Conservation (phyloP, 2,329 filamentous ascomycete genomes). For the Diplodia scrobiculata region DNA sequence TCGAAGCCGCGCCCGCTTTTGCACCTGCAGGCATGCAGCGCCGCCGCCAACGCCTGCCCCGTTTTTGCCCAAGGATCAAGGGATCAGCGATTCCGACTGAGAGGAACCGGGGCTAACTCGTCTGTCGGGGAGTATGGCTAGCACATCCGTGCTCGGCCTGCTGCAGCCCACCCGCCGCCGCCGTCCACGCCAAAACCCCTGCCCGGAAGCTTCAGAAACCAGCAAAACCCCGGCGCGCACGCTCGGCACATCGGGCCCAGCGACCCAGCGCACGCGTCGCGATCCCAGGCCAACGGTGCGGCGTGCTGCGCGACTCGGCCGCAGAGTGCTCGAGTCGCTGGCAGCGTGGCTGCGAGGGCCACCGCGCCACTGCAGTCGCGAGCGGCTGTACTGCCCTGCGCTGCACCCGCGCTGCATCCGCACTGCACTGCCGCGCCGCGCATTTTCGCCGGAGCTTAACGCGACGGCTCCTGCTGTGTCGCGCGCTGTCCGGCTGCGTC, state of each 20-base stretch:
- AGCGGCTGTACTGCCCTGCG: background rate
- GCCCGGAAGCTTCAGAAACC: slow-evolving; percentile 8
- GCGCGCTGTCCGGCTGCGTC: slow-evolving; percentile 1
- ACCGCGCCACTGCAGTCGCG: slow-evolving; percentile 2
- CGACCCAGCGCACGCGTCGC: background rate
- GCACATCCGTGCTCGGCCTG: slow-evolving; percentile 15
- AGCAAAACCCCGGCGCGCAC: slow-evolving; percentile 13
- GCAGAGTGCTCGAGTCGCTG: background rate
- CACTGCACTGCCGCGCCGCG: background rate
- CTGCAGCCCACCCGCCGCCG: slow-evolving; percentile 18
- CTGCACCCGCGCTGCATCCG: background rate
- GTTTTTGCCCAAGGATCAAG: slow-evolving; percentile 25
- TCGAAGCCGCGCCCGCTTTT: background rate
- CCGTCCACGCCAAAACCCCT: slow-evolving; percentile 7
- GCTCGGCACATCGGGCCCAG: background rate
- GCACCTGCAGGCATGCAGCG: slow-evolving; percentile 21
- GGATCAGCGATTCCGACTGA: slow-evolving; percentile 23
- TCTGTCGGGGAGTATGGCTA: slow-evolving; percentile 22
- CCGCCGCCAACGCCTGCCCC: slow-evolving; percentile 23
- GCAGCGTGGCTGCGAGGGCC: slow-evolving; percentile 25
- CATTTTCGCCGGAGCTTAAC: slow-evolving; percentile 5
- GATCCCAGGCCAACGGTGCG: slow-evolving; percentile 7
- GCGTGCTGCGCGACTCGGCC: slow-evolving; percentile 14
- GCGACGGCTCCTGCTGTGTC: background rate
- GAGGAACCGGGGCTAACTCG: slow-evolving; percentile 17